A percentile compares a stretch with the other conserved stretches of the same genome.
Evolutionary conservation across 2,329 filamentous ascomycete genomes (phyloP).

Genomic region (Juglanconis juglandina): DNA sequence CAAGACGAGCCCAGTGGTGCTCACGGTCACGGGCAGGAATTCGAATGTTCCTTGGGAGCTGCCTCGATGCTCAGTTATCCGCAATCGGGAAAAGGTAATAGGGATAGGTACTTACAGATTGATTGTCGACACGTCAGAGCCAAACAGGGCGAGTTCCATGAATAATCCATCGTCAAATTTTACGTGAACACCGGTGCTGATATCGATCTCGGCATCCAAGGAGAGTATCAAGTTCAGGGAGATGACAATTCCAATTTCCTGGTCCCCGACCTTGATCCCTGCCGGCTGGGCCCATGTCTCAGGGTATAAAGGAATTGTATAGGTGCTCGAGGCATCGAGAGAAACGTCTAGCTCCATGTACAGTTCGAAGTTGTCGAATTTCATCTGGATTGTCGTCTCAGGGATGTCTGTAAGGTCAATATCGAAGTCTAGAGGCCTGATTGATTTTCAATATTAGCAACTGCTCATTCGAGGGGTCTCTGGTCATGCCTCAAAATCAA

Average conservation of each 20-base stretch:
- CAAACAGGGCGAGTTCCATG: conserved; percentile 49
- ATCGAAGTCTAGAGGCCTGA: conserved; percentile 38
- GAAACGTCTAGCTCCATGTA: conserved; percentile 46
- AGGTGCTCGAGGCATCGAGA: conserved; percentile 37
- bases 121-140: conserved; percentile 43
- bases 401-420: conserved; percentile 42
- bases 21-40: conserved; percentile 52
- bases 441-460: conserved; percentile 6
- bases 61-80: background rate
- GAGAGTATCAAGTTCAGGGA: conserved; percentile 50
- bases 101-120: conserved; percentile 40
- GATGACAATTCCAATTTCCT: conserved; percentile 46
- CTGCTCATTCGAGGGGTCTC: conserved; percentile 7
- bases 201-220: conserved; percentile 43
- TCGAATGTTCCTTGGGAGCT: conserved; percentile 53
- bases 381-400: conserved; percentile 39
- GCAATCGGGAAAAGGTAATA: too few relatives aligned
- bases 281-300: conserved; percentile 37
- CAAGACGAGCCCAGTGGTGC: conserved; percentile 39
- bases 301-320: conserved; percentile 46
- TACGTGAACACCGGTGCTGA: conserved; percentile 54
- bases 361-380: conserved; percentile 50
- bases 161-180: conserved; percentile 47
- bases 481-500: conserved; percentile 2
- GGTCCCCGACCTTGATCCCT: conserved; percentile 38